Percentiles rank a stretch among this genome's conserved stretches.
Conservation (phyloP, 306 rosid species). For the Crotalaria pallida region DNA sequence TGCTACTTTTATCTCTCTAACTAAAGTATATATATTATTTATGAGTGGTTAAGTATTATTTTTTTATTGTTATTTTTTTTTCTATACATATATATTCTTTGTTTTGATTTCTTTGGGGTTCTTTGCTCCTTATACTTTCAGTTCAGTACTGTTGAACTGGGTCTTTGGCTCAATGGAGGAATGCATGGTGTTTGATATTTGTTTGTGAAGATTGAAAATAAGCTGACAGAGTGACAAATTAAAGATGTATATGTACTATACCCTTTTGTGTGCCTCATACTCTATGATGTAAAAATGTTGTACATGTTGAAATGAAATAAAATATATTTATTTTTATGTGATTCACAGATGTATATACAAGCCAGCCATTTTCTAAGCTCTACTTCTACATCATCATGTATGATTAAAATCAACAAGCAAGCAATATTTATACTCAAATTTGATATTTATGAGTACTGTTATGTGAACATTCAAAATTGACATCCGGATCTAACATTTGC, state of each 20-base stretch:
- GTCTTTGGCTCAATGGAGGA: conserved; percentile 32
- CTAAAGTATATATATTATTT: background rate
- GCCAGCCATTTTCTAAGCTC: background rate
- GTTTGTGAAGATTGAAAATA: conserved; percentile 35
- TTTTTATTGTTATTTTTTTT: background rate
- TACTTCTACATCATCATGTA: background rate
- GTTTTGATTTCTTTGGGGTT: background rate
- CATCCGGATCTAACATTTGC: no score
- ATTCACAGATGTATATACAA: no score
- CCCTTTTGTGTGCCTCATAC: conserved; percentile 25
- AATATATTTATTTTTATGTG: conserved; percentile 28
- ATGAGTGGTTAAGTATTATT: background rate
- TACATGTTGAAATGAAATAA: conserved; percentile 10
- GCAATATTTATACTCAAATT: no score
- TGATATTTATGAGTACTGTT: no score
- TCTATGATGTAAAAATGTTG: conserved; percentile 21
- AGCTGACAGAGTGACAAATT: no score
- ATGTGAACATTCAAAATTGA: no score
- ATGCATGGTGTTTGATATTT: conserved; percentile 38
- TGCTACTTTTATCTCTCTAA: conserved; percentile 38
- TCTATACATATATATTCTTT: background rate
- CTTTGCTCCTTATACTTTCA: conserved; percentile 18
- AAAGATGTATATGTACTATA: background rate
- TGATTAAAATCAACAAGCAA: no score
- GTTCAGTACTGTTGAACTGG: conserved; percentile 32